These are phyloP conservation scores for Astrothelium macrocarpum DNA, from an alignment of 495 filamentous ascomycete genomes.

Conservation along the genomic window DNA sequence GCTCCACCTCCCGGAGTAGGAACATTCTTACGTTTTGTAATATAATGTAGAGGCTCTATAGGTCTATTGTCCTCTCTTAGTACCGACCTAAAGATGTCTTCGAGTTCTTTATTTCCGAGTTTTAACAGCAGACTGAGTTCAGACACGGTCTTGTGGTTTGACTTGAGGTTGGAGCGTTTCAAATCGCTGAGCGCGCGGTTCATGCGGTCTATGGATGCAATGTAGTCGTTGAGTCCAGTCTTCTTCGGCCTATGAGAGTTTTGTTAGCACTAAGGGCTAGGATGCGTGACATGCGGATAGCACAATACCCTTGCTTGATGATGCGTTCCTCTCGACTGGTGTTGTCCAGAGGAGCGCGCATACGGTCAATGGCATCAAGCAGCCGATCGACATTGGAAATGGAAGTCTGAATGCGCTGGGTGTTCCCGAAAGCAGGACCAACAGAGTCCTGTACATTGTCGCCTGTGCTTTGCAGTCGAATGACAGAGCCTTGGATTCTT, in stretches of 20 bases:
- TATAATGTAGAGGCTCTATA: constrained; percentile 82
- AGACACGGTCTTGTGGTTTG: constrained; percentile 79
- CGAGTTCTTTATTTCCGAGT: constrained; percentile 67
- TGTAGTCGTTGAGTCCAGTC: constrained; percentile 72
- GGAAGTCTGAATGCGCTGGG: constrained; percentile 72
- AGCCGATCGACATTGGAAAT: constrained; percentile 82
- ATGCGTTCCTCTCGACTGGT: constrained; percentile 83
- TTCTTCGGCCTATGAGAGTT: constrained; percentile 52
- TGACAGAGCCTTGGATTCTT: constrained; percentile 83
- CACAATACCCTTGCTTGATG: constrained; percentile 64
- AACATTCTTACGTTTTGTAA: constrained; percentile 65
- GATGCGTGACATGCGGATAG: neutral
- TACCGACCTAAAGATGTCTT: constrained; percentile 67
- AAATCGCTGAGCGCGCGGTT: constrained; percentile 72
- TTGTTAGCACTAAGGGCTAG: neutral
- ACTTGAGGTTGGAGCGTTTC: constrained; percentile 73
- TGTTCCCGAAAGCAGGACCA: constrained; percentile 87
- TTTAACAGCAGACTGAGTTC: constrained; percentile 70
- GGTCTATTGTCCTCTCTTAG: constrained; percentile 62
- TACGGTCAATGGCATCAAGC: constrained; percentile 72
- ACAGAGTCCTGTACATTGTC: constrained; percentile 86
- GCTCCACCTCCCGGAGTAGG: constrained; percentile 37
- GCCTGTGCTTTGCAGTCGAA: constrained; percentile 73
- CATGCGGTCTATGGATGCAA: constrained; percentile 78
- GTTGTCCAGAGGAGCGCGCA: constrained; percentile 79